phyloP scores from a whole-genome alignment of 2,329 filamentous ascomycete species.

The Pleomassaria siparia region DNA sequence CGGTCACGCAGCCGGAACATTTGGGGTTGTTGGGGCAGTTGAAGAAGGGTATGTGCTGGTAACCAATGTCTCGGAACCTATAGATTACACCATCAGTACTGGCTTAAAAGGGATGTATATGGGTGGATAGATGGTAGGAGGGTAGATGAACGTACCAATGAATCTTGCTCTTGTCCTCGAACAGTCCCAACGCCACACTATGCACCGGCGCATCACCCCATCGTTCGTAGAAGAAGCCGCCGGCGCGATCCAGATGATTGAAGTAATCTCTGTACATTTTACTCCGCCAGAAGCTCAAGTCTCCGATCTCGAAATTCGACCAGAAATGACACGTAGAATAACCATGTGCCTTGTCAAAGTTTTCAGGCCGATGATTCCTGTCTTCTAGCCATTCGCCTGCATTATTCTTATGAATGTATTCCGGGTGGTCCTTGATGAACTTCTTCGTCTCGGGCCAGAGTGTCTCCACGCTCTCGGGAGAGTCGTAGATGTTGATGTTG shows the following conservation, averaged over 20 bases:
- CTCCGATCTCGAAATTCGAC: slow-evolving; percentile 97
- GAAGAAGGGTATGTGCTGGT: slow-evolving; percentile 97
- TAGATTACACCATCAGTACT: slow-evolving; percentile 3
- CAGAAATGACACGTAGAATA: slow-evolving; percentile 99
- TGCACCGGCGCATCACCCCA: slow-evolving; percentile 99
- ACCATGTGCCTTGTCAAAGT: slow-evolving; percentile 79
- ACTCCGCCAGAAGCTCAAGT: slow-evolving; percentile 90
- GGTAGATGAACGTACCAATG: slow-evolving; percentile 71
- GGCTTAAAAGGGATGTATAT: neutral
- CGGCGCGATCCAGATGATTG: slow-evolving; percentile 87
- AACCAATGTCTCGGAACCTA: slow-evolving; percentile 99
- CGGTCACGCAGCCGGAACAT: slow-evolving; percentile 83
- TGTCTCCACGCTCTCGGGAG: slow-evolving; percentile 78
- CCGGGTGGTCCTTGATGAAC: slow-evolving; percentile 82
- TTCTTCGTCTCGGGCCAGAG: slow-evolving; percentile 96
- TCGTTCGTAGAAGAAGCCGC: slow-evolving; percentile 97
- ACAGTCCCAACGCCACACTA: slow-evolving; percentile 86
- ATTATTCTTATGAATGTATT: slow-evolving; percentile 80
- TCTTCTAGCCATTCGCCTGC: slow-evolving; percentile 88
- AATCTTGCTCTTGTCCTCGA: slow-evolving; percentile 86
- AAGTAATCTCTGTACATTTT: slow-evolving; percentile 94
- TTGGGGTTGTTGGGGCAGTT: slow-evolving; percentile 98
- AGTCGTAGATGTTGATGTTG: slow-evolving; percentile 96
- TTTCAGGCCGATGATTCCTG: slow-evolving; percentile 70
- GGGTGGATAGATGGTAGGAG: neutral